Evolutionary conservation across 176 grass and related monocot species (phyloP).

Genomic region (Chloris gayana): DNA sequence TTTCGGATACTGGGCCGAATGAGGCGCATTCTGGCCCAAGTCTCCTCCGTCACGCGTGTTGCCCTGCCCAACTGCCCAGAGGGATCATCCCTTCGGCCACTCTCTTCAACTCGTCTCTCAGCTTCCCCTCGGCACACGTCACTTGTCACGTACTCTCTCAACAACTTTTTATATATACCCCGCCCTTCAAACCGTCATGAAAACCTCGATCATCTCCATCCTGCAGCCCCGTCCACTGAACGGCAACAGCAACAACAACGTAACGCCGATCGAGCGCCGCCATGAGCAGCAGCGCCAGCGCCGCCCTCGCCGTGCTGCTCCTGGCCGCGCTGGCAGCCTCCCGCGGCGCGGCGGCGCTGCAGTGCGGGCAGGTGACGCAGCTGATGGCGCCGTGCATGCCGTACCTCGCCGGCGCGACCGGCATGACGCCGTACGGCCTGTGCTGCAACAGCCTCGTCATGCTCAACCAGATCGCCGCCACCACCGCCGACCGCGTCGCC

Average conservation of each 20-base stretch:
- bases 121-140: background rate
- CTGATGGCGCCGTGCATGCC: conserved; percentile 45
- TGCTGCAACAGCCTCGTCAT: conserved; percentile 58
- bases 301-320: background rate
- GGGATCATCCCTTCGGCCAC: too few relatives aligned
- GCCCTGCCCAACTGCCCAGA: conserved; percentile 28
- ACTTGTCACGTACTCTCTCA: background rate
- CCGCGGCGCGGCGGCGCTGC: background rate
- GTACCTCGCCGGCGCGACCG: conserved; percentile 45
- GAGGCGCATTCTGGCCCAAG: background rate
- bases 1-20: background rate
- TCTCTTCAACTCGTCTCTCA: background rate
- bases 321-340: background rate
- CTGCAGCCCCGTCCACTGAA: too few relatives aligned
- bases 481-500: conserved; percentile 40
- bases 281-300: background rate
- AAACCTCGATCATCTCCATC: too few relatives aligned
- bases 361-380: background rate
- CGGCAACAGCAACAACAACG: background rate
- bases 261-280: too few relatives aligned
- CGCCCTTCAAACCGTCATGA: too few relatives aligned
- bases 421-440: conserved; percentile 50
- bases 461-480: conserved; percentile 49
- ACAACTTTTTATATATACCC: too few relatives aligned
- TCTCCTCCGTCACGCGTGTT: background rate